Conservation (phyloP, 2,329 filamentous ascomycete genomes). For the Ceratocystiopsis minuta region DNA sequence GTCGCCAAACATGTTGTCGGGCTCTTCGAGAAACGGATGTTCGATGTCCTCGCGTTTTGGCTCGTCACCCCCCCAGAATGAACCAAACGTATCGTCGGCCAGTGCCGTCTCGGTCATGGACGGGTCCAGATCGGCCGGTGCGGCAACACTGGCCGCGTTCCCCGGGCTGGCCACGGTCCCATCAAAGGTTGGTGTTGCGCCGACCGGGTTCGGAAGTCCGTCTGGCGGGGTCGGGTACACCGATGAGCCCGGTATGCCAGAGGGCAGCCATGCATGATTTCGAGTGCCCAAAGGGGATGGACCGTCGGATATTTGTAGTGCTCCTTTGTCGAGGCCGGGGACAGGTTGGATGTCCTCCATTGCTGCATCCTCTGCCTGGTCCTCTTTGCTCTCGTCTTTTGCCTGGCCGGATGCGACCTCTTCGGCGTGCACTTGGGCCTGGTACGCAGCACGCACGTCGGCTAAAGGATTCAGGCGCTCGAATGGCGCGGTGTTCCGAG, state of each 20-base stretch:
- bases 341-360: conserved; percentile 5
- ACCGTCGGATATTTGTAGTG: conserved; percentile 1
- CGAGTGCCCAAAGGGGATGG: conserved; percentile 31
- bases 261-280: conserved; percentile 13
- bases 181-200: conserved; percentile 38
- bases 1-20: conserved; percentile 47
- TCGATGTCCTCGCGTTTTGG: conserved; percentile 26
- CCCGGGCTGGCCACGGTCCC: conserved; percentile 36
- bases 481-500: conserved; percentile 2
- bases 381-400: neutral
- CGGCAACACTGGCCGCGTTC: conserved; percentile 18
- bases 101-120: conserved; percentile 12
- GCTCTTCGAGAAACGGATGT: conserved; percentile 25
- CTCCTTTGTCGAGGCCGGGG: conserved; percentile 2
- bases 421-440: conserved; percentile 4
- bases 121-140: conserved; percentile 21
- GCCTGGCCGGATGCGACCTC: neutral
- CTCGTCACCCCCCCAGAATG: conserved; percentile 25
- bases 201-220: conserved; percentile 34
- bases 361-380: conserved; percentile 1
- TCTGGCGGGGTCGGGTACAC: conserved; percentile 61
- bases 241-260: conserved; percentile 9
- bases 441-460: conserved; percentile 5
- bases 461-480: conserved; percentile 6
- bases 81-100: conserved; percentile 15